A percentile compares a stretch with the other conserved stretches of the same genome.
Conservation (phyloP, 2,329 filamentous ascomycete species). For the Ustilaginoidea virens region DNA sequence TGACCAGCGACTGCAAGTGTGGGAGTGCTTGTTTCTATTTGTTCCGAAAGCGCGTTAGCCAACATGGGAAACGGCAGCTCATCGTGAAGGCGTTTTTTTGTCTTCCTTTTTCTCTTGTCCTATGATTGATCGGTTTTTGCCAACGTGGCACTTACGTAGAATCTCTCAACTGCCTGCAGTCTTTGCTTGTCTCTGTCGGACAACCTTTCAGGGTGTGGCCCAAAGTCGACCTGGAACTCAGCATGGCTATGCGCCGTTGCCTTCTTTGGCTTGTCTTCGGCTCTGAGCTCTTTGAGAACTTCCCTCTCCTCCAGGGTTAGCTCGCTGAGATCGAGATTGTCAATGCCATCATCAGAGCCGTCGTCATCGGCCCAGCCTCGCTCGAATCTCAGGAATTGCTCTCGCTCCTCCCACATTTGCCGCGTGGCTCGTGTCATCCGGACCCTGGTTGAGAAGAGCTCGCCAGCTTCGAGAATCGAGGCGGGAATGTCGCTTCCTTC, state of each 20-base stretch:
- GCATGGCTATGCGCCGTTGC: conserved; percentile 6
- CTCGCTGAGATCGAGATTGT: conserved; percentile 31
- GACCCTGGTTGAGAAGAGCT: conserved; percentile 79
- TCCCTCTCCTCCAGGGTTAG: conserved; percentile 24
- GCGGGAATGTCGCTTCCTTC: conserved; percentile 87
- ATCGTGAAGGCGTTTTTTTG: no score
- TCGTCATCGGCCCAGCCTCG: conserved; percentile 60
- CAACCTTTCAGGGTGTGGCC: conserved; percentile 31
- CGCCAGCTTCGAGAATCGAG: conserved; percentile 88
- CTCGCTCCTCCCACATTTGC: conserved; percentile 89
- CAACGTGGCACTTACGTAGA: conserved; percentile 72
- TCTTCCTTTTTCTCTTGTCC: no score
- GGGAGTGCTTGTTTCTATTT: conserved; percentile 59
- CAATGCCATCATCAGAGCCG: conserved; percentile 25
- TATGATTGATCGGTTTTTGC: no score
- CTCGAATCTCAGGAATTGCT: conserved; percentile 82
- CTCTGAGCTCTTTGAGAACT: conserved; percentile 25
- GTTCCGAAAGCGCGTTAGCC: background rate
- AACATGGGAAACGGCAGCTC: background rate
- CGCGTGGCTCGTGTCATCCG: conserved; percentile 82
- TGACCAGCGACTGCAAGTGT: conserved; percentile 80
- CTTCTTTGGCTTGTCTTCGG: conserved; percentile 18
- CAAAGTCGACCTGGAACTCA: conserved; percentile 22
- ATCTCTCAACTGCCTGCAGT: conserved; percentile 59
- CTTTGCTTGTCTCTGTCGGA: conserved; percentile 45